Base-by-base conservation (phyloP, 768 basidiomycete species). In the Naematelia encephala region DNA sequence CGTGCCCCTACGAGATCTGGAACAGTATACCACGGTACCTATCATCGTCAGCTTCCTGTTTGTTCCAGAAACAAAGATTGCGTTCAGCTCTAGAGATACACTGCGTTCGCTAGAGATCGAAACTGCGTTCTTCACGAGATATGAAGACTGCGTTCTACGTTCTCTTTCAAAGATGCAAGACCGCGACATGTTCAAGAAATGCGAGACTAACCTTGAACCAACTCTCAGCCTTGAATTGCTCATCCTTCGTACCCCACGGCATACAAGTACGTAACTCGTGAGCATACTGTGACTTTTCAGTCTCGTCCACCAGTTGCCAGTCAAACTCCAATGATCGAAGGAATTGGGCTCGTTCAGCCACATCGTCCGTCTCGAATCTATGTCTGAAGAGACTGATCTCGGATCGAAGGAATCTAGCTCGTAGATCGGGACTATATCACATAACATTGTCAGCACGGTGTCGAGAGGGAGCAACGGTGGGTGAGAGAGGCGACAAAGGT, bases 1-100 rank as follows among this genome's bases (percentile, higher is more conserved):
- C 94, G 82, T 70, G 82, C 85, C 60, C 87, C 87, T 5, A 99
- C 88, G 1, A 99, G 83, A 76, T 96, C 91, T 4, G 91, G 90
- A 2, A 98, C 93, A 61, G 87, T 86, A 12, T 88, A 92, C 96
- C 96, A 99, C 75, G 84, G 86, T n/a, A 97, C 92, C 92, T 96
- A 48, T 13, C 10, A 3, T 10, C 1, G 14, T 23, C 45, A 43
- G 49, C 47, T n/a, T n/a, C n/a, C n/a, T n/a, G n/a, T n/a, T n/a
- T n/a, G n/a, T n/a, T n/a, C n/a, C n/a, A n/a, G n/a, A n/a, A n/a
- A n/a, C n/a, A n/a, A n/a, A n/a, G n/a, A n/a, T n/a, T n/a, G n/a
- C n/a, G n/a, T n/a, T n/a, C n/a, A n/a, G n/a, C n/a, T n/a, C n/a
- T n/a, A n/a, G n/a, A n/a, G n/a, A n/a, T n/a, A n/a, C n/a, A n/a